phyloP scores from a whole-genome alignment of 257 asterid genomes.

The Scutellaria galericulata region DNA sequence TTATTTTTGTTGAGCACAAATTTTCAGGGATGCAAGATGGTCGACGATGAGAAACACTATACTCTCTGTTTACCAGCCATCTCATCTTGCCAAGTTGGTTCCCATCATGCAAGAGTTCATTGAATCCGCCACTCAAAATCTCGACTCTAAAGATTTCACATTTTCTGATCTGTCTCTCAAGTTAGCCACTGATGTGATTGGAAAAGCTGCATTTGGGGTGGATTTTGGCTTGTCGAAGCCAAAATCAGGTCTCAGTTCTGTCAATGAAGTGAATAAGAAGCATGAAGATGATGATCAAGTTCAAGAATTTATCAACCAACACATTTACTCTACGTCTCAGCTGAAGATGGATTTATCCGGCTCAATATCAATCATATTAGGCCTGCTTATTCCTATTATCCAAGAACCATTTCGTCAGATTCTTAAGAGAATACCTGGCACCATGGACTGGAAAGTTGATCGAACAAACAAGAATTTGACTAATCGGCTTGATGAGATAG shows the following conservation, averaged over 20 bases:
- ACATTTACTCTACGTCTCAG: constrained; percentile 85
- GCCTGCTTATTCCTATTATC: constrained; percentile 73
- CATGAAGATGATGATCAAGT: constrained; percentile 52
- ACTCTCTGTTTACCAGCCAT: constrained; percentile 87
- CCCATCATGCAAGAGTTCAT: constrained; percentile 87
- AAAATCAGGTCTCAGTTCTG: constrained; percentile 32
- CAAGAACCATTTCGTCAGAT: constrained; percentile 92
- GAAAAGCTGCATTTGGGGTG: constrained; percentile 92
- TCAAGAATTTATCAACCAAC: constrained; percentile 80
- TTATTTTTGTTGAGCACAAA: neutral
- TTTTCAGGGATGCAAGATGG: constrained; percentile 83
- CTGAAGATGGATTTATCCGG: constrained; percentile 97
- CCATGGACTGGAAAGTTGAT: constrained; percentile 83
- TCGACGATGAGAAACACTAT: constrained; percentile 90
- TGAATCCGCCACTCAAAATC: constrained; percentile 58
- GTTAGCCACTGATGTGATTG: constrained; percentile 86
- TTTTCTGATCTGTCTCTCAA: constrained; percentile 87
- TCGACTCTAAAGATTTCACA: constrained; percentile 60
- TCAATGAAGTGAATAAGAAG: constrained; percentile 10
- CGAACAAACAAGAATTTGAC: constrained; percentile 62
- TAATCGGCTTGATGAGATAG: constrained; percentile 66
- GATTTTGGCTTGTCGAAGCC: constrained; percentile 85
- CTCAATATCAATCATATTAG: constrained; percentile 78
- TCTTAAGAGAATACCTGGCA: constrained; percentile 82
- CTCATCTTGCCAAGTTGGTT: constrained; percentile 79